Percentiles rank a stretch among this genome's conserved stretches.
These are phyloP conservation scores for Monosporascus sp. DNA, from an alignment of 2,329 filamentous ascomycete genomes.

Conservation along the genomic window DNA sequence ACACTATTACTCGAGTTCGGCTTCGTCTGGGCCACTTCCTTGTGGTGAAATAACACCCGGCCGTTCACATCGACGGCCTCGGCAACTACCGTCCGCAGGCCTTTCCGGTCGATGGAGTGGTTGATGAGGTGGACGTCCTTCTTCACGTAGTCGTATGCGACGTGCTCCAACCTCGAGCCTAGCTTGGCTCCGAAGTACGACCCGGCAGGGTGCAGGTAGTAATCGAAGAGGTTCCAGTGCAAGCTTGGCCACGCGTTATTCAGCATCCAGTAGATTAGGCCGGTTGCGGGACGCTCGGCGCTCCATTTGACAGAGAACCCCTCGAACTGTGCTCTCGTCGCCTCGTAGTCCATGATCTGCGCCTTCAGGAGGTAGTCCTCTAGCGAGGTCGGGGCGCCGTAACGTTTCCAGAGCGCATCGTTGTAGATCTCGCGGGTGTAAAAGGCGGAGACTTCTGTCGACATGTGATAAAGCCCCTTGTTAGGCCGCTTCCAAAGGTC, in stretches of 20 bases:
- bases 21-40: conserved; percentile 27
- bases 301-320: conserved; percentile 47
- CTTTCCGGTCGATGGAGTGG: conserved; percentile 35
- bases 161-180: conserved; percentile 44
- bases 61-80: conserved; percentile 47
- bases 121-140: conserved; percentile 49
- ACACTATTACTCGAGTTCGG: conserved; percentile 41
- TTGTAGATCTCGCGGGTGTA: conserved; percentile 54
- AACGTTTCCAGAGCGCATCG: conserved; percentile 44
- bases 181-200: conserved; percentile 55
- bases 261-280: conserved; percentile 63
- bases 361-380: conserved; percentile 55
- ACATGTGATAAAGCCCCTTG: conserved; percentile 55
- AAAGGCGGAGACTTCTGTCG: conserved; percentile 48
- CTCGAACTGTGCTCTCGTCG: conserved; percentile 54
- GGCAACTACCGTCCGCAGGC: conserved; percentile 36
- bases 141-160: conserved; percentile 47
- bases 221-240: conserved; percentile 62
- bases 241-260: conserved; percentile 60
- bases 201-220: conserved; percentile 53
- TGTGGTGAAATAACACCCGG: conserved; percentile 29
- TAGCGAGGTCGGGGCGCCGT: conserved; percentile 44
- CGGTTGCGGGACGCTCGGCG: conserved; percentile 47
- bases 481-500: conserved; percentile 51
- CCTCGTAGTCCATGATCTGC: conserved; percentile 61